Base-by-base conservation (phyloP, 805 yeast species). In the Henningerozyma blattae region DNA sequence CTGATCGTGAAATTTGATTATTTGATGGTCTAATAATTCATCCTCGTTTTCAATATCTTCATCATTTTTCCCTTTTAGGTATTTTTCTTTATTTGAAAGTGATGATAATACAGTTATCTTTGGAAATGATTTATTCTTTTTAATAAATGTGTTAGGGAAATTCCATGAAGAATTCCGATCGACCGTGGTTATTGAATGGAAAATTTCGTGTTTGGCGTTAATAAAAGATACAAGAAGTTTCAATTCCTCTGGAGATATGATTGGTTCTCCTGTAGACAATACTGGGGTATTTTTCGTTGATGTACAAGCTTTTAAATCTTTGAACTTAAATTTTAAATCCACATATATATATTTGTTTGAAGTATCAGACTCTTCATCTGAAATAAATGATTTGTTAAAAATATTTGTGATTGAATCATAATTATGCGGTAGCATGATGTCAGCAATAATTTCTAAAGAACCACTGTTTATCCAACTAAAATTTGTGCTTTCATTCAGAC, bases 401-500 rank as follows among this genome's bases (percentile, higher is more conserved):
- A n/a, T n/a, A n/a, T n/a, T n/a, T 9, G 24, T 20, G 8, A 12
- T 20, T 9, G 8, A 8, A 9, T 50, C 56, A n/a, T 61, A 62
- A 15, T 64, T 65, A 20, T 58, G 62, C 1, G 93, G 91, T 20
- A 81, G 61, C 69, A 77, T 74, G 15, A 82, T 70, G 56, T 82
- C 91, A 3, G 84, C 81, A 14, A 68, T 60, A 4, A 82, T 58
- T 37, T 80, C 86, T 4, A 77, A 74, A 43, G 74, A 73, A 4
- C 91, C 89, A 31, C 72, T 73, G 18, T 68, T 67, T 10, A 82
- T 54, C 93, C 91, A 82, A 47, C 75, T 77, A 47, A 80, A 73
- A 41, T 73, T 68, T 16, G 50, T 47, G 3, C 54, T 47, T 27
- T 48, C 51, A 27, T 47, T 36, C n/a, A 59, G 36, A 0, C 65